These are phyloP conservation scores for Lactarius hengduanensis DNA, from an alignment of 768 basidiomycete genomes.

Conservation along the genomic window DNA sequence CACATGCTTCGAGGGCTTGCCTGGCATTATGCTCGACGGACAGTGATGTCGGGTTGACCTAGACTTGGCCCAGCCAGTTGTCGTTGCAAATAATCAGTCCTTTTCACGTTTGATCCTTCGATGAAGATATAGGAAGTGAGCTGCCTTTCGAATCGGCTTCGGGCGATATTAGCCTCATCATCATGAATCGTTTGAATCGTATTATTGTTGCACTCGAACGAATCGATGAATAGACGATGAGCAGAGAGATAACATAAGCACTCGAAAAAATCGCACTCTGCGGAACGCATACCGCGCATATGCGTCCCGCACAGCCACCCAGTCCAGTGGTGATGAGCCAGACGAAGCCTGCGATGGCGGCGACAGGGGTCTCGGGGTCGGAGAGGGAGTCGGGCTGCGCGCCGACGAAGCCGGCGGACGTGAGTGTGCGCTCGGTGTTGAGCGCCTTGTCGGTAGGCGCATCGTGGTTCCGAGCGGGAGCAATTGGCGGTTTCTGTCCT, in stretches of 20 bases:
- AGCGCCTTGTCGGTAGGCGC: constrained; percentile 37
- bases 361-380: constrained; percentile 70
- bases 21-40: too few species aligned
- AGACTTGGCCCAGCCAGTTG: too few species aligned
- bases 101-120: too few species aligned
- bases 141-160: too few species aligned
- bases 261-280: not conserved
- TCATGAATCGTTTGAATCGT: not conserved
- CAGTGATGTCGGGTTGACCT: too few species aligned
- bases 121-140: too few species aligned
- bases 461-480: constrained; percentile 33
- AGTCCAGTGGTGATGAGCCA: constrained; percentile 81
- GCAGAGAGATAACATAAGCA: not conserved
- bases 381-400: constrained; percentile 59
- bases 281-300: constrained; percentile 27
- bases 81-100: too few species aligned
- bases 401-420: constrained; percentile 40
- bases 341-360: constrained; percentile 66
- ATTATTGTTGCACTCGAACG: not conserved
- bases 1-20: too few species aligned
- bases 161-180: too few species aligned
- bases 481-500: constrained; percentile 38
- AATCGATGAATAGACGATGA: not conserved
- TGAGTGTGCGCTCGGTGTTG: constrained; percentile 35
- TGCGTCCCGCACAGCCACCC: constrained; percentile 53